Percentiles rank a stretch among this genome's conserved stretches.
Conservation (phyloP, 2,329 filamentous ascomycete genomes). For the Sordariomycetes sp. region DNA sequence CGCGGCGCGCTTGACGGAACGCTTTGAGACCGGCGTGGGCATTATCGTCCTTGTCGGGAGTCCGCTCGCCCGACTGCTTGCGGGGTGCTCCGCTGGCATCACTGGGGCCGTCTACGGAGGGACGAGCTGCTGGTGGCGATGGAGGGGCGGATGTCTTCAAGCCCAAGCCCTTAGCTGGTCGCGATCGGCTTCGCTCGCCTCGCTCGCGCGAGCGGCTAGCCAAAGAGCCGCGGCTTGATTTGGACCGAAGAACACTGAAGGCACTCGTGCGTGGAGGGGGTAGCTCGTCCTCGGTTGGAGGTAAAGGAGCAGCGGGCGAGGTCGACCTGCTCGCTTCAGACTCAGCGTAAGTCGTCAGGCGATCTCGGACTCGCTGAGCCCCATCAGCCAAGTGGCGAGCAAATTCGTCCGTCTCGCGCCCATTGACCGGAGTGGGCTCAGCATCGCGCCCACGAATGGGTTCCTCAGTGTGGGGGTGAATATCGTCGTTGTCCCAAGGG, state of each 20-base stretch:
- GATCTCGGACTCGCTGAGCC: constrained; percentile 63
- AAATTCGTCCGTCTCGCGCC: constrained; percentile 54
- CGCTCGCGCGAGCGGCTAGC: constrained; percentile 1
- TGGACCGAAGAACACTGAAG: constrained; percentile 1
- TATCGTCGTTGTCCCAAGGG: constrained; percentile 28
- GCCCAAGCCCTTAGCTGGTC: constrained; percentile 1
- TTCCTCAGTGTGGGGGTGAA: not conserved
- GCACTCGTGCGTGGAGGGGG: constrained; percentile 2
- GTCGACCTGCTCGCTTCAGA: constrained; percentile 29
- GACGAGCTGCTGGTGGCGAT: not conserved
- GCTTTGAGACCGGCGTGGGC: constrained; percentile 43
- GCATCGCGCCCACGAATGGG: not conserved
- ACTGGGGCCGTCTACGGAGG: not conserved
- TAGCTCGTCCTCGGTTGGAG: constrained; percentile 2
- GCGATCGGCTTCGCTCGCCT: constrained; percentile 1
- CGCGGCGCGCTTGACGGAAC: constrained; percentile 48
- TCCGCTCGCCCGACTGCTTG: constrained; percentile 12
- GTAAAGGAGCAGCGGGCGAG: not conserved
- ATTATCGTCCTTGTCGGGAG: constrained; percentile 24
- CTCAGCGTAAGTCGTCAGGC: constrained; percentile 60
- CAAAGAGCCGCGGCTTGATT: constrained; percentile 3
- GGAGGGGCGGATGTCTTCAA: not conserved
- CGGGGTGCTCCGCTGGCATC: not conserved
- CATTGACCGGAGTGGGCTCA: not conserved
- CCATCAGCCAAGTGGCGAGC: constrained; percentile 63